Conservation (phyloP, 2,329 filamentous ascomycete species). For the Alternaria angustiovoidea region DNA sequence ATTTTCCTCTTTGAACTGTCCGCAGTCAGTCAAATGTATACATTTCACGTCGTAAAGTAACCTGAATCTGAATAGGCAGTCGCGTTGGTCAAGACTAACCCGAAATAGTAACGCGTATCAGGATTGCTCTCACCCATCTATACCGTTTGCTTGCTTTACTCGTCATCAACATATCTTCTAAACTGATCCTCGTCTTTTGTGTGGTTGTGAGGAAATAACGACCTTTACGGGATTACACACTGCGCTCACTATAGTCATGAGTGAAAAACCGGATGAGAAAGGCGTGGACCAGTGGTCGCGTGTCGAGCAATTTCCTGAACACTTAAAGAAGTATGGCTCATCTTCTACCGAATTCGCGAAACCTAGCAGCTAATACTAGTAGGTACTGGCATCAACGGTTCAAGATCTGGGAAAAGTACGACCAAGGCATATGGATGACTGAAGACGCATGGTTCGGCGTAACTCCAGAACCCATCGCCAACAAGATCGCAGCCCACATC, state of each 20-base stretch:
- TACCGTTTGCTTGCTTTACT: neutral
- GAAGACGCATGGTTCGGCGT: conserved; percentile 97
- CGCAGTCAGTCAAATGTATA: neutral
- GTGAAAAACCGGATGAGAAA: conserved; percentile 35
- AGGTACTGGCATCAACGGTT: conserved; percentile 93
- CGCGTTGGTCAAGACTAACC: conserved; percentile 14
- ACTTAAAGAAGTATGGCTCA: conserved; percentile 78
- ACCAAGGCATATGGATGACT: conserved; percentile 88
- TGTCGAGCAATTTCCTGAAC: conserved; percentile 75
- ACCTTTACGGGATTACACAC: no score
- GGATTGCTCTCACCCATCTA: conserved; percentile 12
- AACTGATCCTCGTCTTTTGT: neutral
- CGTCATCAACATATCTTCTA: conserved; percentile 1
- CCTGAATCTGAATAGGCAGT: conserved; percentile 9
- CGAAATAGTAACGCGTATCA: conserved; percentile 7
- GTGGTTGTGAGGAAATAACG: neutral
- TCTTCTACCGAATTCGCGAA: neutral
- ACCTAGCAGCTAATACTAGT: neutral
- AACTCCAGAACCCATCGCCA: conserved; percentile 81
- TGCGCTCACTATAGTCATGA: conserved; percentile 15
- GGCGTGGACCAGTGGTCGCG: conserved; percentile 74
- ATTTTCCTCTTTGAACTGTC: neutral
- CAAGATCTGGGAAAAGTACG: conserved; percentile 85
- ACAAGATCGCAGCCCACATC: conserved; percentile 77
- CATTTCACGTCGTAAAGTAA: neutral